phyloP scores from a whole-genome alignment of 1,284 basidiomycete species.

The Cutaneotrichosporon sp. region DNA sequence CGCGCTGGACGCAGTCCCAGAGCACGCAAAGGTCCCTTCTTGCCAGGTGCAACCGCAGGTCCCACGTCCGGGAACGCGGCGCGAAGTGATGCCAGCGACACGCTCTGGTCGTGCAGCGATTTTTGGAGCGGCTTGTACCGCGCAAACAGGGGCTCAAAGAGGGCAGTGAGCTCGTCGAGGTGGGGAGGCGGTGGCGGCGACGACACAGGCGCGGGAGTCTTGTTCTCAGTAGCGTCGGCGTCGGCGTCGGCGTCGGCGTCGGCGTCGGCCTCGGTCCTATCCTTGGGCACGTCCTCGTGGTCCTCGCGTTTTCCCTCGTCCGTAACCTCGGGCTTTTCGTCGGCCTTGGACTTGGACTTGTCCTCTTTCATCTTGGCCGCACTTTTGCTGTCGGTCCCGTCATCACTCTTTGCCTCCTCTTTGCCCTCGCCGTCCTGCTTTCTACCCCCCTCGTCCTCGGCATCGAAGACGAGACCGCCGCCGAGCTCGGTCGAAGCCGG shows the following conservation, averaged over 20 bases:
- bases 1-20: conserved; percentile 10
- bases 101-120: conserved; percentile 38
- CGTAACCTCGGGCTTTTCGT: neutral
- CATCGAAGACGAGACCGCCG: conserved; percentile 14
- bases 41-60: conserved; percentile 6
- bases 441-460: conserved; percentile 12
- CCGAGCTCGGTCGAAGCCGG: conserved; percentile 5
- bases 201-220: neutral
- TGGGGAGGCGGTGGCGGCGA: conserved; percentile 2
- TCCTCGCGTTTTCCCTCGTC: neutral
- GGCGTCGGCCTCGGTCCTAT: neutral
- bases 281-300: too few relatives aligned
- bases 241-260: neutral
- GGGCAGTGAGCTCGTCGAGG: conserved; percentile 20
- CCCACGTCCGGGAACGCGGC: conserved; percentile 17
- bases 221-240: neutral
- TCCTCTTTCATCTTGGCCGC: conserved; percentile 4
- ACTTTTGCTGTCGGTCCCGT: neutral
- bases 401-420: conserved; percentile 1
- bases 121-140: conserved; percentile 38
- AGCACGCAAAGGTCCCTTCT: conserved; percentile 20
- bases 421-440: neutral
- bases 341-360: neutral
- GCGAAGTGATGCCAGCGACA: conserved; percentile 35
- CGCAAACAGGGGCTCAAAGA: conserved; percentile 30